Evolutionary conservation across 2,329 filamentous ascomycete species (phyloP).

Genomic region (Epichloe amarillans): DNA sequence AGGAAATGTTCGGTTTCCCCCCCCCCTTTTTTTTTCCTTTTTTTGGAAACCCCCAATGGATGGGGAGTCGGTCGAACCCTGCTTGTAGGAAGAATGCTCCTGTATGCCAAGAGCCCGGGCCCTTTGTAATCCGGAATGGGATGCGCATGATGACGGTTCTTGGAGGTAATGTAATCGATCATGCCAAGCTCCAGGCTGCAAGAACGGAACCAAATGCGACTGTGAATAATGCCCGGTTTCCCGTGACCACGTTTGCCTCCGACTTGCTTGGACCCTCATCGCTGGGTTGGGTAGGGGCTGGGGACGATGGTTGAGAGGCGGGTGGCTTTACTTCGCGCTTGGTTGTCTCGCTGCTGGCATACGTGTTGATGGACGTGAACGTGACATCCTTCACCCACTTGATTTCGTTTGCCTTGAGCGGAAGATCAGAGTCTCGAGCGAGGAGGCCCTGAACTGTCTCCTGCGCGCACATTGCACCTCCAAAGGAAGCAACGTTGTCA

Average conservation of each 20-base stretch:
- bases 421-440: slow-evolving; percentile 26
- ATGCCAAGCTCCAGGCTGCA: slow-evolving; percentile 1
- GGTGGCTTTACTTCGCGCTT: slow-evolving; percentile 1
- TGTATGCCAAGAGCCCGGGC: too few species aligned
- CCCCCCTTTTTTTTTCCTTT: too few species aligned
- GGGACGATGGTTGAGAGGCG: not conserved
- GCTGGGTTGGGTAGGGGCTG: not conserved
- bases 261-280: not conserved
- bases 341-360: slow-evolving; percentile 5
- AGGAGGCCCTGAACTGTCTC: slow-evolving; percentile 50
- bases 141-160: too few species aligned
- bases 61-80: too few species aligned
- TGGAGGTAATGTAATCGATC: not conserved
- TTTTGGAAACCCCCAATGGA: too few species aligned
- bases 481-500: slow-evolving; percentile 42
- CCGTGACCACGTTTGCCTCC: not conserved
- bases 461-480: slow-evolving; percentile 52
- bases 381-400: slow-evolving; percentile 13
- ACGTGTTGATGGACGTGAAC: slow-evolving; percentile 11
- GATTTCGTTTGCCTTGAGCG: slow-evolving; percentile 35
- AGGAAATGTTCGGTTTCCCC: too few species aligned
- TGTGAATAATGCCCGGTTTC: not conserved
- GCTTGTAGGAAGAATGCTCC: too few species aligned
- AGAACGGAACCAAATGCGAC: not conserved
- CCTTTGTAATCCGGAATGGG: too few species aligned